Percentiles rank a stretch among this genome's conserved stretches.
Evolutionary conservation across 495 filamentous ascomycete genomes (phyloP).

Genomic region (Opeltia flavorubescens): DNA sequence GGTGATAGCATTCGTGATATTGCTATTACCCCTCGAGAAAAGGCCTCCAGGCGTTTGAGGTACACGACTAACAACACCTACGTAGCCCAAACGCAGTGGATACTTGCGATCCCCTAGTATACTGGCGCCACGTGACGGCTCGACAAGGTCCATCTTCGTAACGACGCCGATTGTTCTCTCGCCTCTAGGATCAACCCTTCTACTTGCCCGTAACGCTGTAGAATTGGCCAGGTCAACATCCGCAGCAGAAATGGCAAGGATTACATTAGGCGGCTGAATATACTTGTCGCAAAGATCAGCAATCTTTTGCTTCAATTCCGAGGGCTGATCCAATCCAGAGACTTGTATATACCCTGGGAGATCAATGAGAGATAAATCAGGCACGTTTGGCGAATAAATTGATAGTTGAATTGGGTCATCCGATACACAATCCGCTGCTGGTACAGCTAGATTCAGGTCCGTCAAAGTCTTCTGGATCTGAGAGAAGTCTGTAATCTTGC

Average conservation of each 20-base stretch:
- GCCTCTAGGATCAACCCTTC: constrained; percentile 83
- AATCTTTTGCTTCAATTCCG: constrained; percentile 90
- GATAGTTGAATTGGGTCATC: constrained; percentile 94
- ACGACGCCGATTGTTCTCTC: constrained; percentile 96
- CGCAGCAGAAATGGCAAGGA: constrained; percentile 91
- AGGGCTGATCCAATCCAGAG: constrained; percentile 74
- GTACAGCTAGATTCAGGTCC: constrained; percentile 86
- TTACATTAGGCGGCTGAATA: constrained; percentile 90
- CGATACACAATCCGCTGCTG: constrained; percentile 77
- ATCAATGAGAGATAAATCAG: constrained; percentile 91
- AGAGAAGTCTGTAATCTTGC: constrained; percentile 85
- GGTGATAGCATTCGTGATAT: constrained; percentile 65
- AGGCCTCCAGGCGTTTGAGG: constrained; percentile 55
- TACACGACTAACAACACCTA: constrained; percentile 80
- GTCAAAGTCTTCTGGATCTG: constrained; percentile 87
- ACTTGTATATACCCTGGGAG: constrained; percentile 97
- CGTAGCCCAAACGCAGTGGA: constrained; percentile 88
- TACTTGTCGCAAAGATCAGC: constrained; percentile 96
- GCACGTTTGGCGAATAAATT: constrained; percentile 89
- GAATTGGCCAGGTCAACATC: constrained; percentile 97
- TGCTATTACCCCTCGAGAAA: constrained; percentile 72
- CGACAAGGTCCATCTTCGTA: constrained; percentile 98
- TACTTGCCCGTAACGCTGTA: constrained; percentile 77
- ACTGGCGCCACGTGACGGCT: constrained; percentile 58
- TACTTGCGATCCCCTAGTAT: constrained; percentile 86